Evolutionary conservation across 2,329 filamentous ascomycete genomes (phyloP).

Genomic region (Endoconidiophora polonica): DNA sequence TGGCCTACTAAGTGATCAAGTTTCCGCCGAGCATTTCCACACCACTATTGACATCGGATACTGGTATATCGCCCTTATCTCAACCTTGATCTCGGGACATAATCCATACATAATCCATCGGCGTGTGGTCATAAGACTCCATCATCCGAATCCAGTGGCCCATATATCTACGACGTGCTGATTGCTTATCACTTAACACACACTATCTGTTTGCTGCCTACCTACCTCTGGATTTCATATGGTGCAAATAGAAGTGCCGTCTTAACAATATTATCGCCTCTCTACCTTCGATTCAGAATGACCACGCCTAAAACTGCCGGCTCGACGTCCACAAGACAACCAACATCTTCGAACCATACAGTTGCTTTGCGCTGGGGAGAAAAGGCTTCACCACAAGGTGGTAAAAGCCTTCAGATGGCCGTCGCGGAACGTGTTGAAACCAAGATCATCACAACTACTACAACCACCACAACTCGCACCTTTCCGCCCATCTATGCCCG

Average conservation of each 20-base stretch:
- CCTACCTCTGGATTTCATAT: too few species aligned
- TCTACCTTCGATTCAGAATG: neutral
- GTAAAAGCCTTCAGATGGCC: constrained; percentile 34
- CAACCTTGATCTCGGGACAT: too few species aligned
- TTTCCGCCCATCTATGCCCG: constrained; percentile 75
- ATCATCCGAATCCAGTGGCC: too few species aligned
- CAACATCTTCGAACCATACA: constrained; percentile 13
- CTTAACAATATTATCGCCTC: neutral
- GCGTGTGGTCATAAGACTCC: too few species aligned
- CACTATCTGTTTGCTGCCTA: neutral
- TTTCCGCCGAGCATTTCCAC: too few species aligned
- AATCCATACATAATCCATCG: too few species aligned
- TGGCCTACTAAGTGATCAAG: too few species aligned
- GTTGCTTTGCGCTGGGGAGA: constrained; percentile 30
- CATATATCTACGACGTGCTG: too few species aligned
- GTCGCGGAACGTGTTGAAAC: constrained; percentile 50
- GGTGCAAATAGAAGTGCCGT: neutral
- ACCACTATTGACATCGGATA: too few species aligned
- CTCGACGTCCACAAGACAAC: constrained; percentile 28
- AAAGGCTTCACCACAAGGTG: constrained; percentile 20
- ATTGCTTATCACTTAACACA: neutral
- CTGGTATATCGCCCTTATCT: too few species aligned
- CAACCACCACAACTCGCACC: constrained; percentile 69
- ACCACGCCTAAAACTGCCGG: constrained; percentile 13
- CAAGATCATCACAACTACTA: constrained; percentile 61